Evolutionary conservation across 1,284 basidiomycete genomes (phyloP).

Genomic region (Cystobasidiaceae sp.): DNA sequence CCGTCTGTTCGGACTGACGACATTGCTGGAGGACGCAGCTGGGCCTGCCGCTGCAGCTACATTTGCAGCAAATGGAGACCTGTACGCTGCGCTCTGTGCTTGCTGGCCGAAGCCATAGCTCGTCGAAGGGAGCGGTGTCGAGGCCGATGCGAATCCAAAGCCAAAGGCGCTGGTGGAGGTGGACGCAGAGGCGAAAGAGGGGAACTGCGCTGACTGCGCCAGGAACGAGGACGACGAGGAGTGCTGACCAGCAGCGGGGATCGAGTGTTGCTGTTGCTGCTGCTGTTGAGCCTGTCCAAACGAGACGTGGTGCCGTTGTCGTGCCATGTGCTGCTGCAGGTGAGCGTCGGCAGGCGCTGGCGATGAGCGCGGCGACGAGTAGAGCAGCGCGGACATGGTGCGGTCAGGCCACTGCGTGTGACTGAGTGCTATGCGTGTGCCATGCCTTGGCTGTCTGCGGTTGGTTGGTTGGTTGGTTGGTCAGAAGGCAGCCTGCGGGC

Average conservation of each 20-base stretch:
- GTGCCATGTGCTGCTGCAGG: slow-evolving; percentile 12
- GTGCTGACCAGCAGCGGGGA: background rate
- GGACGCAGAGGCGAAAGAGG: background rate
- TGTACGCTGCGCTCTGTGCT: too few species aligned
- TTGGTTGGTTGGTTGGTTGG: too few species aligned
- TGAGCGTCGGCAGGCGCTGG: slow-evolving; percentile 10
- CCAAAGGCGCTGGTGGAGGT: too few species aligned
- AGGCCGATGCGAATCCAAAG: slow-evolving; percentile 21
- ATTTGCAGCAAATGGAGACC: too few species aligned
- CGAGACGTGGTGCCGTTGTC: slow-evolving; percentile 23
- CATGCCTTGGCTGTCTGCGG: background rate
- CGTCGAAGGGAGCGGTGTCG: background rate
- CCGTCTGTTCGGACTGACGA: slow-evolving; percentile 16
- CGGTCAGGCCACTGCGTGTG: background rate
- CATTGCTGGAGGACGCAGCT: background rate
- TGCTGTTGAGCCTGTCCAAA: slow-evolving; percentile 17
- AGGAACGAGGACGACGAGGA: background rate
- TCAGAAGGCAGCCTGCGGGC: background rate
- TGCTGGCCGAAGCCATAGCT: too few species aligned
- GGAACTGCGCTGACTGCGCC: background rate
- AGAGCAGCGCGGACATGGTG: slow-evolving; percentile 30
- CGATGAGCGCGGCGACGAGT: slow-evolving; percentile 24
- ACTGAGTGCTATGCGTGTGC: background rate
- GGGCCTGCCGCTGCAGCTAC: too few species aligned
- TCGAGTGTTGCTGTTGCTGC: background rate